Conservation (phyloP, 805 yeast species). For the Saccharomycopsis fermentans region DNA sequence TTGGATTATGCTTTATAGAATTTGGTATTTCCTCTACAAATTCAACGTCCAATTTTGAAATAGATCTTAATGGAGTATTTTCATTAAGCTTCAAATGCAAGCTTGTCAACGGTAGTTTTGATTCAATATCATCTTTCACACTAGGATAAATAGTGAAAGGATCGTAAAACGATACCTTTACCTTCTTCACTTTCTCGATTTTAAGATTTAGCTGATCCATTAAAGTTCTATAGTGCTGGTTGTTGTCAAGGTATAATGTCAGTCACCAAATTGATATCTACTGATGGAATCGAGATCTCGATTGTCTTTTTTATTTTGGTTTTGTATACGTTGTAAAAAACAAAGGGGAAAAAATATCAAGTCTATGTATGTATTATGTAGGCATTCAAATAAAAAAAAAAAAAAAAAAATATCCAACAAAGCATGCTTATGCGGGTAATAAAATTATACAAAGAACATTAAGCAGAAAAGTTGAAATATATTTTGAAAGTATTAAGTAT, state of each 20-base stretch:
- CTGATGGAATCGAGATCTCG: too few species aligned
- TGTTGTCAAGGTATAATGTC: neutral
- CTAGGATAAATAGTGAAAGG: conserved; percentile 53
- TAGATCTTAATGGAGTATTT: conserved; percentile 49
- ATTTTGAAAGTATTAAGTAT: neutral
- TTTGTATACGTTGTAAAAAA: neutral
- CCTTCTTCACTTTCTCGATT: conserved; percentile 5
- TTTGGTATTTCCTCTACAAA: conserved; percentile 50
- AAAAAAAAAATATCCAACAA: neutral
- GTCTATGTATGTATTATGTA: too few species aligned
- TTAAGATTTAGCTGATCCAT: neutral
- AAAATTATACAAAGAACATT: neutral
- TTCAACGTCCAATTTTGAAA: conserved; percentile 45
- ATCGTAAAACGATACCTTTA: conserved; percentile 43
- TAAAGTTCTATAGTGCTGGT: too few species aligned
- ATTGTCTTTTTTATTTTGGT: neutral
- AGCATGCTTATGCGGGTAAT: neutral
- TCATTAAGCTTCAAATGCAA: conserved; percentile 56
- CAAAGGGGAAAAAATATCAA: neutral
- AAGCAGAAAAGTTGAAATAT: neutral
- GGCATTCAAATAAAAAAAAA: neutral
- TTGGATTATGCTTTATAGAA: conserved; percentile 14
- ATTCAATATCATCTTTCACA: conserved; percentile 33
- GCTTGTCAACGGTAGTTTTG: conserved; percentile 47
- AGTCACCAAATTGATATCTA: neutral